These are phyloP conservation scores for Gnomoniopsis sp. DNA, from an alignment of 2,329 filamentous ascomycete genomes.

Conservation along the genomic window DNA sequence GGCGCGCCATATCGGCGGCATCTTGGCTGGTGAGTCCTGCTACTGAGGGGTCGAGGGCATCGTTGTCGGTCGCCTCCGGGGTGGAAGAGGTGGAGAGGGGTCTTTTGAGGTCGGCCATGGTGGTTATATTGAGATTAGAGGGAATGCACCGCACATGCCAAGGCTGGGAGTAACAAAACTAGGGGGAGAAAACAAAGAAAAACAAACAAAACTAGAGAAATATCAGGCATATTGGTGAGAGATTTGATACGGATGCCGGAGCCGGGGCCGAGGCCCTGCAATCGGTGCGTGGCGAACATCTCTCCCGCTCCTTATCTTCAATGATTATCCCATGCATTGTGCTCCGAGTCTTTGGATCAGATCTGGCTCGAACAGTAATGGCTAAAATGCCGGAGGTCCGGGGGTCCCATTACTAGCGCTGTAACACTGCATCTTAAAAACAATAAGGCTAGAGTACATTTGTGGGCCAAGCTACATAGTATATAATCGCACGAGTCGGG, in stretches of 20 bases:
- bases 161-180: background rate
- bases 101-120: background rate
- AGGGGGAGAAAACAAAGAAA: background rate
- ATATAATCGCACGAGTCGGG: background rate
- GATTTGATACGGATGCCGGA: background rate
- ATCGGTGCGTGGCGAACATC: background rate
- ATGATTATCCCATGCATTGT: background rate
- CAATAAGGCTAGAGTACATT: background rate
- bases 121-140: background rate
- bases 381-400: background rate
- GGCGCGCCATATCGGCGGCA: conserved; percentile 13
- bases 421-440: background rate
- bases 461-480: background rate
- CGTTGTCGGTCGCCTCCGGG: background rate
- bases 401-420: background rate
- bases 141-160: background rate
- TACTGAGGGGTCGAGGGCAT: background rate
- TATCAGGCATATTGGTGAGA: background rate
- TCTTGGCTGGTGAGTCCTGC: background rate
- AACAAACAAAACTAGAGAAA: background rate
- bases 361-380: background rate
- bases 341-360: background rate
- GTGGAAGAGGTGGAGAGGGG: background rate
- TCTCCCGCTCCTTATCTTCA: background rate
- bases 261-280: background rate